These are phyloP conservation scores for Spergularia marina DNA, from an alignment of 148 eudicot species.

Conservation along the genomic window DNA sequence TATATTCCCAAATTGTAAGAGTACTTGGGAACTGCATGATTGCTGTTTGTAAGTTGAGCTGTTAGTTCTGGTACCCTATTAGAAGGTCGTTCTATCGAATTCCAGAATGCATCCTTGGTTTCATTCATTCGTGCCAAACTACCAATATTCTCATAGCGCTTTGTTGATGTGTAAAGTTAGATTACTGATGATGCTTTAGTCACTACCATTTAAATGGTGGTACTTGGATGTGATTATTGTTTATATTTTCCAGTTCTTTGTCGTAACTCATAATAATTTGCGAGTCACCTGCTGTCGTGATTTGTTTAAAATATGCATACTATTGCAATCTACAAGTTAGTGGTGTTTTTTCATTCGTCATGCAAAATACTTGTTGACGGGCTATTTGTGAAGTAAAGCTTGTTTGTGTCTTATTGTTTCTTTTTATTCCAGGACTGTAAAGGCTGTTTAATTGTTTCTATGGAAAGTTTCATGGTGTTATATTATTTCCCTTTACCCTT, in stretches of 20 bases:
- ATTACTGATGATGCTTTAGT: background rate
- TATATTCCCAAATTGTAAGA: background rate
- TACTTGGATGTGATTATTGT: background rate
- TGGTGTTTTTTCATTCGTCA: background rate
- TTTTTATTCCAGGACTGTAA: background rate
- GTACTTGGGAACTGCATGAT: background rate
- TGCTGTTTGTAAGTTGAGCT: background rate
- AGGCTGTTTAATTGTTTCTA: conserved; percentile 5
- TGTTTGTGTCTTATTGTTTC: background rate
- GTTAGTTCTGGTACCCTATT: background rate
- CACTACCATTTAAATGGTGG: background rate
- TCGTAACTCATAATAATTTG: background rate
- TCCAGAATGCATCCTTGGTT: background rate
- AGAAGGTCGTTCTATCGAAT: background rate
- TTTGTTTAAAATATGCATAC: background rate
- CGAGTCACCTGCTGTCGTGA: background rate
- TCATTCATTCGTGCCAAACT: conserved; percentile 1
- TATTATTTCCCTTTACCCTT: background rate
- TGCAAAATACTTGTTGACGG: background rate
- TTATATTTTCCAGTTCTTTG: background rate
- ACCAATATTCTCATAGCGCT: background rate
- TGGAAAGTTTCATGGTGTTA: background rate
- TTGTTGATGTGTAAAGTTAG: background rate
- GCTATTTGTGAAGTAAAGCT: background rate
- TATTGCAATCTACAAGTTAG: no score